Percentiles rank a stretch among this genome's conserved stretches.
These are phyloP conservation scores for Xylaria palmicola DNA, from an alignment of 495 filamentous ascomycete genomes.

Conservation along the genomic window DNA sequence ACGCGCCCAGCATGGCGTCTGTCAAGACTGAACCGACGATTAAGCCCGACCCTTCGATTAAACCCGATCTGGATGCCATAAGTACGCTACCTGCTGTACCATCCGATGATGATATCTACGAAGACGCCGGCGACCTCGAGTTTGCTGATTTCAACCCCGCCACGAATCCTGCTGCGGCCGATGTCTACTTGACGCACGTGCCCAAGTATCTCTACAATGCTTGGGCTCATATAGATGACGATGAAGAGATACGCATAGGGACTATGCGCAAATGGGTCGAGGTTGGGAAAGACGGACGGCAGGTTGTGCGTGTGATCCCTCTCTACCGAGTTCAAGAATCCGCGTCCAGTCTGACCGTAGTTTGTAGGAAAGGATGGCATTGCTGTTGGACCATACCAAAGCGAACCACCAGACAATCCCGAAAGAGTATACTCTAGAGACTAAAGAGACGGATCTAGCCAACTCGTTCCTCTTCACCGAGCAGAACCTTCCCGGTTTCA, in stretches of 20 bases:
- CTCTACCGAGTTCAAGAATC: not conserved
- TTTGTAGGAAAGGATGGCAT: constrained; percentile 38
- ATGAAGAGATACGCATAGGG: constrained; percentile 66
- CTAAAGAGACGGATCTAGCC: constrained; percentile 58
- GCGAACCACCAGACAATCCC: constrained; percentile 65
- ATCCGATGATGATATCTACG: constrained; percentile 75
- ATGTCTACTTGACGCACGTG: constrained; percentile 72
- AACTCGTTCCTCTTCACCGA: constrained; percentile 92
- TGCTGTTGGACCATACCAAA: constrained; percentile 46
- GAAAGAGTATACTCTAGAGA: constrained; percentile 77
- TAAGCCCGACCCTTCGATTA: constrained; percentile 45
- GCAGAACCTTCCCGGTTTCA: constrained; percentile 81
- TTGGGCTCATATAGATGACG: constrained; percentile 52
- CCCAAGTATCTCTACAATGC: constrained; percentile 78
- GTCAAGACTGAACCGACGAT: constrained; percentile 26
- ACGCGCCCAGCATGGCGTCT: constrained; percentile 24
- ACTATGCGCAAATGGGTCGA: constrained; percentile 64
- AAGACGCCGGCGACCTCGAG: constrained; percentile 84
- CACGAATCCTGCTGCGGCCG: constrained; percentile 37
- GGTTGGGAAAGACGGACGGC: constrained; percentile 47
- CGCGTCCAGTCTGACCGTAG: constrained; percentile 3
- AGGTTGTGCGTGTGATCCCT: constrained; percentile 41
- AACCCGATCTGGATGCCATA: constrained; percentile 45
- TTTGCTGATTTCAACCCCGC: constrained; percentile 55
- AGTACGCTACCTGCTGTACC: constrained; percentile 58